Evolutionary conservation across 2,329 filamentous ascomycete species (phyloP).

Genomic region (Penicillium sp.): DNA sequence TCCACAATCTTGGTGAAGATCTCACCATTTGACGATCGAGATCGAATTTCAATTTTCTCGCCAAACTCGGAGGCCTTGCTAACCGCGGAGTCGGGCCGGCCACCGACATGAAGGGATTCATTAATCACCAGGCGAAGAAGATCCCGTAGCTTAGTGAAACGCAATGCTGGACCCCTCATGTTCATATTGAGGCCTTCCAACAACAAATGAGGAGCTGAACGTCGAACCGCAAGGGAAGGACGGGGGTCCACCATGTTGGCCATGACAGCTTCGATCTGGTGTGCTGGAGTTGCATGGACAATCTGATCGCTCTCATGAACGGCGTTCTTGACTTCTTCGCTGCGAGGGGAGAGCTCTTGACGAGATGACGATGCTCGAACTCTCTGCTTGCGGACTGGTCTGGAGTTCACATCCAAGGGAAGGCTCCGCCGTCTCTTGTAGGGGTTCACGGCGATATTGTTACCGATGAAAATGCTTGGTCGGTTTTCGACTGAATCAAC

Average conservation of each 20-base stretch:
- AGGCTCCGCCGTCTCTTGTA: conserved; percentile 48
- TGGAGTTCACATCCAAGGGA: conserved; percentile 35
- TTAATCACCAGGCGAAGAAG: conserved; percentile 48
- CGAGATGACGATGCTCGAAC: conserved; percentile 31
- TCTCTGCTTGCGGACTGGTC: conserved; percentile 38
- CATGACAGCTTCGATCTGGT: conserved; percentile 41
- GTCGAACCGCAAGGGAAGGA: conserved; percentile 36
- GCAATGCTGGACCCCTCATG: conserved; percentile 35
- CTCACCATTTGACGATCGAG: conserved; percentile 45
- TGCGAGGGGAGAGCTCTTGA: conserved; percentile 39
- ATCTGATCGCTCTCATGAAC: conserved; percentile 45
- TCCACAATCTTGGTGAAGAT: conserved; percentile 46
- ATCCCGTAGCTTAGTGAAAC: conserved; percentile 47
- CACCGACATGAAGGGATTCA: conserved; percentile 49
- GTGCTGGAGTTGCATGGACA: conserved; percentile 35
- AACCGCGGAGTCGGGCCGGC: conserved; percentile 48
- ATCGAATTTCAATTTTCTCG: conserved; percentile 47
- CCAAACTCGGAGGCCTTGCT: conserved; percentile 45
- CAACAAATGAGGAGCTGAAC: conserved; percentile 36
- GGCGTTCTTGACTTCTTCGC: conserved; percentile 41
- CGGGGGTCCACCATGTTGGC: conserved; percentile 38
- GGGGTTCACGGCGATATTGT: conserved; percentile 43
- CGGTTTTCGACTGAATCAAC: conserved; percentile 32
- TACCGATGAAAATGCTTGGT: conserved; percentile 43
- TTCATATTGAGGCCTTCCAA: conserved; percentile 39